Base-by-base conservation (phyloP, 768 basidiomycete genomes). In the Xerocomellus amylosporus region DNA sequence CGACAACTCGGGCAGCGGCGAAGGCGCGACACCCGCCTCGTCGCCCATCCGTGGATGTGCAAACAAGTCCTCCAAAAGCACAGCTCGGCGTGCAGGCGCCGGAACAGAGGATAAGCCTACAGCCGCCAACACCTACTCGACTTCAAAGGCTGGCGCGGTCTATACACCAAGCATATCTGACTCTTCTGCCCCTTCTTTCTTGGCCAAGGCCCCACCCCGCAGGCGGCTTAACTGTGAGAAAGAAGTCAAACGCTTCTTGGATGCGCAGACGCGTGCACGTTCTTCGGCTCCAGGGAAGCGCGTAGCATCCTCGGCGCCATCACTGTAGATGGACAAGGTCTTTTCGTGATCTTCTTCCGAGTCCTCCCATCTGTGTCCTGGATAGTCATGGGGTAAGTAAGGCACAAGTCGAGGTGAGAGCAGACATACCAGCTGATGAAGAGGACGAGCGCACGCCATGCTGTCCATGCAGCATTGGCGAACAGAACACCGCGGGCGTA, bases 361-460 rank as follows among this genome's bases (percentile, higher is more conserved):
- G n/a, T n/a, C n/a, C 65, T 93, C 90, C 91, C 89, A 91, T 58
- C 86, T 79, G 62, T 85, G 83, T 67, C 82, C 89, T 90, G 60
- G 15, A 49, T 13, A 37, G 0, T 1, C n/a, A n/a, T 8, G 3
- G 26, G 33, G 24, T 55, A 19, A 51, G 54, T 22, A 17, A 47
- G 24, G 26, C 7, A 43, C 15, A 22, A 22, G 33, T 0, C 7
- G n/a, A 38, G 47, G 26, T 19, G 15, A 26, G 8, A 9, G 31
- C 2, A 26, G 22, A 43, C 52, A 17, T 64, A 88, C 90, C 87
- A 88, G 69, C 89, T 88, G 42, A 74, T 58, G 41, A 90, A 60
- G 51, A 94, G 77, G 50, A 93, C 77, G 28, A 91, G 71, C 8
- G 80, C 65, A 33, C 88, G 78, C 87, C 91, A 90, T 5, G 79